Conservation (phyloP, 495 filamentous ascomycete species). For the Chaetomium cochliodes region DNA sequence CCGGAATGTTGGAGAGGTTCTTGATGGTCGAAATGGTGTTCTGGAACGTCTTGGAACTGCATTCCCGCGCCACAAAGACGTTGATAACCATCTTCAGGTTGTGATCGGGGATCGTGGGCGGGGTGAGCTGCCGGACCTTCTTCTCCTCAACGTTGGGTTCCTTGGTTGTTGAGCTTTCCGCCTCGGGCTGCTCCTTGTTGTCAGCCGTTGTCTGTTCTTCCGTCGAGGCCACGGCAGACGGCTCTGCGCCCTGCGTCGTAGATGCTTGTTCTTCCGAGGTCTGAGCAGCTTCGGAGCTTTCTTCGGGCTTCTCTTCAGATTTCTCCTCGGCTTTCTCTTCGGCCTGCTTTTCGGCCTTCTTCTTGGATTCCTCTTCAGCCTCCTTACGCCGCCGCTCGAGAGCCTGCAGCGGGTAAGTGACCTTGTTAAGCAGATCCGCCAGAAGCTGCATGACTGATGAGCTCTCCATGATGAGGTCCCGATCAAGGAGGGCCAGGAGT, state of each 20-base stretch:
- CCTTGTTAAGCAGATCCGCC: conserved; percentile 77
- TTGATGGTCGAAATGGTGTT: conserved; percentile 97
- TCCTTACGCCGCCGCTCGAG: conserved; percentile 82
- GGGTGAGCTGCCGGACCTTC: conserved; percentile 68
- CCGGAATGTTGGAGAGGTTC: conserved; percentile 90
- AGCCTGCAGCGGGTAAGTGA: conserved; percentile 81
- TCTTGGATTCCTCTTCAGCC: conserved; percentile 58
- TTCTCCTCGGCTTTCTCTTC: conserved; percentile 23
- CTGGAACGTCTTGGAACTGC: conserved; percentile 92
- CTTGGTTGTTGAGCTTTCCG: conserved; percentile 46
- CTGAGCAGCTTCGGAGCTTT: conserved; percentile 25
- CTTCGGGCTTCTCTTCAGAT: conserved; percentile 24
- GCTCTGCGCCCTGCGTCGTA: conserved; percentile 28
- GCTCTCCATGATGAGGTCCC: conserved; percentile 91
- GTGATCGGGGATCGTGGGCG: conserved; percentile 82
- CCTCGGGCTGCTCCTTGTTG: conserved; percentile 30
- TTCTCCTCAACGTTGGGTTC: conserved; percentile 63
- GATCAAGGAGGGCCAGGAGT: conserved; percentile 80
- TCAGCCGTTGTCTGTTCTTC: conserved; percentile 32
- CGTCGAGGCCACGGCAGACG: conserved; percentile 17
- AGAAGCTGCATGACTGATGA: conserved; percentile 92
- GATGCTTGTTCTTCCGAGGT: conserved; percentile 29
- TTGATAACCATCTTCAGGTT: conserved; percentile 92
- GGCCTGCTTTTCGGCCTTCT: conserved; percentile 48
- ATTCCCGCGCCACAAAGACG: conserved; percentile 92